These are phyloP conservation scores for Exophiala aquamarina DNA, from an alignment of 2,329 filamentous ascomycete genomes.

Conservation along the genomic window DNA sequence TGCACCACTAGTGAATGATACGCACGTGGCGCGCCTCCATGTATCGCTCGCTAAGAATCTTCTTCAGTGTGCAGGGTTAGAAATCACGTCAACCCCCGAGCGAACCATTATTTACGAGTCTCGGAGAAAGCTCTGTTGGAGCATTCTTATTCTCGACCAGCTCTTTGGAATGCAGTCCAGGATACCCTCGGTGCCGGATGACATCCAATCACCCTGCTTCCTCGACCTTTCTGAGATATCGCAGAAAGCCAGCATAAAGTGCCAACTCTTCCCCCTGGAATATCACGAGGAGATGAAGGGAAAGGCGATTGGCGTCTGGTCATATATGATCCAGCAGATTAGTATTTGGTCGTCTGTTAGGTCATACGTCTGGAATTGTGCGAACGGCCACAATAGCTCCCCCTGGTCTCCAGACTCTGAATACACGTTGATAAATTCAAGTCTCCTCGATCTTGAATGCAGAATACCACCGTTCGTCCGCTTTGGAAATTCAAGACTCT, in stretches of 20 bases:
- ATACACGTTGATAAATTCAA: constrained; percentile 51
- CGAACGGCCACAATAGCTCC: constrained; percentile 48
- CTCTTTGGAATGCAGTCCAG: constrained; percentile 50
- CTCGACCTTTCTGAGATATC: constrained; percentile 13
- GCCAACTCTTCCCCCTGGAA: constrained; percentile 9
- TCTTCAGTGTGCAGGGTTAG: constrained; percentile 51
- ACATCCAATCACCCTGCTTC: too few species aligned
- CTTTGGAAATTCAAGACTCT: constrained; percentile 55
- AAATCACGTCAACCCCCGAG: constrained; percentile 42
- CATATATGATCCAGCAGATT: constrained; percentile 48
- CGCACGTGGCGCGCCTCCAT: constrained; percentile 51
- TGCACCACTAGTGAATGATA: constrained; percentile 44
- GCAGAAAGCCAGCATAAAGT: constrained; percentile 1
- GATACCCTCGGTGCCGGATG: constrained; percentile 22
- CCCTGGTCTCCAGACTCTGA: constrained; percentile 55
- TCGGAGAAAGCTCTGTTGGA: constrained; percentile 50
- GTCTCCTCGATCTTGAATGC: constrained; percentile 54
- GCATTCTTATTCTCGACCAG: constrained; percentile 51
- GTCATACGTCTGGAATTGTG: constrained; percentile 50
- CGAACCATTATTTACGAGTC: constrained; percentile 35
- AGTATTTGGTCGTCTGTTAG: constrained; percentile 50
- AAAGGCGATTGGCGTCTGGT: constrained; percentile 46
- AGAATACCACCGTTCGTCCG: constrained; percentile 45
- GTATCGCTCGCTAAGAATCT: constrained; percentile 52
- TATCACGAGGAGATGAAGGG: too few species aligned